Evolutionary conservation across 2,329 filamentous ascomycete species (phyloP).

Genomic region (Sporothrix protearum): DNA sequence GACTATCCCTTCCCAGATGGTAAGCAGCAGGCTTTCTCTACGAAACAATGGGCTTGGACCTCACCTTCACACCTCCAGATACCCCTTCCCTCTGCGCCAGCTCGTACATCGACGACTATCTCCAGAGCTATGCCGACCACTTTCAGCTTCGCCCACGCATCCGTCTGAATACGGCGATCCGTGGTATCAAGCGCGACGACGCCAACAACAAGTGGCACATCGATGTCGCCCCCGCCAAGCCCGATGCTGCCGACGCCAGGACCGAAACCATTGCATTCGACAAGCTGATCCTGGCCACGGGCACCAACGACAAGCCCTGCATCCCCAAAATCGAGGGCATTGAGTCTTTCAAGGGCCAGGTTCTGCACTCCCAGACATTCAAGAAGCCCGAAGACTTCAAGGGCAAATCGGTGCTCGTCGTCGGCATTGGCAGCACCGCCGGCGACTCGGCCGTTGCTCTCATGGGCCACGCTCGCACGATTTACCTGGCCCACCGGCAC

Average conservation of each 20-base stretch:
- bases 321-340: constrained; percentile 3
- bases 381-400: neutral
- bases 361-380: neutral
- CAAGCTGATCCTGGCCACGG: neutral
- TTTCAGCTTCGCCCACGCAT: neutral
- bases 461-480: neutral
- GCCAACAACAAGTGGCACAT: constrained; percentile 1
- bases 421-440: neutral
- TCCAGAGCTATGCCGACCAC: constrained; percentile 10
- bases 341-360: neutral
- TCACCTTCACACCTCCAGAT: neutral
- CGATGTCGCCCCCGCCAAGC: neutral
- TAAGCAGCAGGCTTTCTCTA: neutral
- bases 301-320: neutral
- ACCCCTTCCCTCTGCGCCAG: neutral
- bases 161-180: neutral
- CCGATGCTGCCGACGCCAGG: neutral
- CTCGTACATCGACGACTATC: constrained; percentile 4
- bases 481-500: neutral
- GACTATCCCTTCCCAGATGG: constrained; percentile 7
- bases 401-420: neutral
- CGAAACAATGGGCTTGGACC: neutral
- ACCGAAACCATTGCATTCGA: neutral
- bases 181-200: neutral
- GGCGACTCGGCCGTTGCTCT: neutral